phyloP scores from a whole-genome alignment of 78 protist genomes.

The Isochrysis galbana region DNA sequence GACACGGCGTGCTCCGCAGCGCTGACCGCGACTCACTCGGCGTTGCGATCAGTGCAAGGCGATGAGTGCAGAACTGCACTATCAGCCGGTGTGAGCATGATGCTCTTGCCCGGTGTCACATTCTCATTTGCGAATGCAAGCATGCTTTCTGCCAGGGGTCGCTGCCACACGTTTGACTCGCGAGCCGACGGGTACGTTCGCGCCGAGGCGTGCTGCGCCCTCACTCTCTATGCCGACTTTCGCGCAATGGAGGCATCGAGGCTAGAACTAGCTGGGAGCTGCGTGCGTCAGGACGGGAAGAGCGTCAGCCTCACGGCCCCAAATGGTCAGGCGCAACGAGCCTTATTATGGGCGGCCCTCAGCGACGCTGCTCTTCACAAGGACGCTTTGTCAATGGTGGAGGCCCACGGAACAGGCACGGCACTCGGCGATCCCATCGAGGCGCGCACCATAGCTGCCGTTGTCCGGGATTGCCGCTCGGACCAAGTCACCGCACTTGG shows the following conservation, averaged over 20 bases:
- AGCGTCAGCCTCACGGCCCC: constrained; percentile 66
- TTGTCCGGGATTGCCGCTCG: neutral
- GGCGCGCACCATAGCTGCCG: constrained; percentile 36
- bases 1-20: constrained; percentile 83
- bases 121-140: constrained; percentile 45
- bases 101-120: neutral
- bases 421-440: constrained; percentile 66
- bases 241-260: neutral
- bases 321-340: constrained; percentile 58
- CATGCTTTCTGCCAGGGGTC: constrained; percentile 63
- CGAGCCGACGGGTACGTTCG: constrained; percentile 84
- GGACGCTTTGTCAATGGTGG: constrained; percentile 41
- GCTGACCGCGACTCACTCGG: constrained; percentile 71
- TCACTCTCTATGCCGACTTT: constrained; percentile 38
- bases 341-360: constrained; percentile 52
- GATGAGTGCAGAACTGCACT: neutral
- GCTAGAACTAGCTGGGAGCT: neutral
- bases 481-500: constrained; percentile 40
- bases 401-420: constrained; percentile 37
- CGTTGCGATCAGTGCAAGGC: constrained; percentile 22
- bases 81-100: neutral
- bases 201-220: constrained; percentile 77
- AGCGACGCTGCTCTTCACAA: constrained; percentile 10
- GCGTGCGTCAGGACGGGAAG: constrained; percentile 61
- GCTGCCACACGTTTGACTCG: constrained; percentile 68